Evolutionary conservation across 2,329 filamentous ascomycete species (phyloP).

Genomic region (Aaosphaeria pasadenensis): DNA sequence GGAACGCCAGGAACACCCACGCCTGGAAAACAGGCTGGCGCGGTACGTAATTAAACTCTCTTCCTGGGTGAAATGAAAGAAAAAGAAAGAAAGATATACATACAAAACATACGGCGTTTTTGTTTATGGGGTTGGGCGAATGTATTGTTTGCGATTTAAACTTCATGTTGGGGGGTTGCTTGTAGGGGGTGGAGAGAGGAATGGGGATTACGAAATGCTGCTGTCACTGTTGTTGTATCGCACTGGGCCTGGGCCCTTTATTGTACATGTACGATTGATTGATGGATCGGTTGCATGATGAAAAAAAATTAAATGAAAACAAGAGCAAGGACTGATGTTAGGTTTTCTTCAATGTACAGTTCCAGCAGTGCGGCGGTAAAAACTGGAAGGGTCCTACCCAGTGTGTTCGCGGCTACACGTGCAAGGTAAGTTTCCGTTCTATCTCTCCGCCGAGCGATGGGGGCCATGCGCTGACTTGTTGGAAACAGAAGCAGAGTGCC

Average conservation of each 20-base stretch:
- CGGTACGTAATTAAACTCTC: conserved; percentile 9
- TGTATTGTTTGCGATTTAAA: too few relatives aligned
- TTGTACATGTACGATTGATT: not conserved
- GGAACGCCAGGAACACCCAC: not conserved
- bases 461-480: too few relatives aligned
- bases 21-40: conserved; percentile 5
- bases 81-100: not conserved
- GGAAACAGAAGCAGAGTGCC: not conserved
- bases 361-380: conserved; percentile 16
- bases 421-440: conserved; percentile 6
- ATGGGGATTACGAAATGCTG: too few relatives aligned
- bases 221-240: conserved; percentile 1
- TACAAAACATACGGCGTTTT: not conserved
- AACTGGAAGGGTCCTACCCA: conserved; percentile 11
- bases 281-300: not conserved
- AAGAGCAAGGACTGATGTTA: conserved; percentile 3
- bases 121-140: too few relatives aligned
- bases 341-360: conserved; percentile 5
- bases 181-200: too few relatives aligned
- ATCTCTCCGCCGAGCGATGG: not conserved
- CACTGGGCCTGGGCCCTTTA: not conserved
- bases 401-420: conserved; percentile 16
- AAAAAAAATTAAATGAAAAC: too few relatives aligned
- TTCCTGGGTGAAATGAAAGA: not conserved
- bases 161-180: not conserved